phyloP scores from a whole-genome alignment of 148 eudicot species.

The Limonium bicolor region DNA sequence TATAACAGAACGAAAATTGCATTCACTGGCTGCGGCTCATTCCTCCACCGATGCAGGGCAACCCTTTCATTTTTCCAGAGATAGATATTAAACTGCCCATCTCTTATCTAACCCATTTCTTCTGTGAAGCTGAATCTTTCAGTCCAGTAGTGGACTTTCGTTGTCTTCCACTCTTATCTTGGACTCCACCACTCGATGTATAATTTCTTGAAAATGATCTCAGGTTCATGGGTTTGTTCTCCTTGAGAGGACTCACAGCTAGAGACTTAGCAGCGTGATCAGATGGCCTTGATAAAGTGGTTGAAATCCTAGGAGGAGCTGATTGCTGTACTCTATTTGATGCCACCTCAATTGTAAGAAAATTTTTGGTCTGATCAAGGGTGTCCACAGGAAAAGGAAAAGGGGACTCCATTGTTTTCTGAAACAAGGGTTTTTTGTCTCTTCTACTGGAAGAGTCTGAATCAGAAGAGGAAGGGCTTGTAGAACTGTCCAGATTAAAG shows the following conservation, averaged over 20 bases:
- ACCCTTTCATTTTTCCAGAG: too few species aligned
- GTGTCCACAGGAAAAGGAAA: neutral
- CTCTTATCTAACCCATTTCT: slow-evolving; percentile 1
- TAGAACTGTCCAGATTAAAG: slow-evolving; percentile 73
- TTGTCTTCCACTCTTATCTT: slow-evolving; percentile 1
- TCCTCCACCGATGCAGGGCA: too few species aligned
- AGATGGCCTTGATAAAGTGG: slow-evolving; percentile 6
- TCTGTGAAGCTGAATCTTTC: neutral
- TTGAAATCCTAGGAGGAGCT: slow-evolving; percentile 9
- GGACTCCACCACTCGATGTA: neutral
- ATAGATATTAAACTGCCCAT: too few species aligned
- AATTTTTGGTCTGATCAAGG: slow-evolving; percentile 6
- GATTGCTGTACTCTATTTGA: slow-evolving; percentile 15
- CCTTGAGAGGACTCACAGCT: slow-evolving; percentile 41
- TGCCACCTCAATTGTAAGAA: slow-evolving; percentile 6
- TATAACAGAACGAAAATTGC: too few species aligned
- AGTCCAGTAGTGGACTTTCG: neutral
- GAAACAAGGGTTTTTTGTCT: slow-evolving; percentile 4
- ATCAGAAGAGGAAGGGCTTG: slow-evolving; percentile 66
- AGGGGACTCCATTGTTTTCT: slow-evolving; percentile 1
- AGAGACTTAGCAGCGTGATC: slow-evolving; percentile 18
- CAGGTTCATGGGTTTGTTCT: slow-evolving; percentile 47
- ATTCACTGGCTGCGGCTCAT: too few species aligned
- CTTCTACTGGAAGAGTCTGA: slow-evolving; percentile 33
- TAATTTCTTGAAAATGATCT: slow-evolving; percentile 1